Evolutionary conservation across 352 stramenopile genomes (phyloP).

Genomic region (Aphanomyces euteiches): DNA sequence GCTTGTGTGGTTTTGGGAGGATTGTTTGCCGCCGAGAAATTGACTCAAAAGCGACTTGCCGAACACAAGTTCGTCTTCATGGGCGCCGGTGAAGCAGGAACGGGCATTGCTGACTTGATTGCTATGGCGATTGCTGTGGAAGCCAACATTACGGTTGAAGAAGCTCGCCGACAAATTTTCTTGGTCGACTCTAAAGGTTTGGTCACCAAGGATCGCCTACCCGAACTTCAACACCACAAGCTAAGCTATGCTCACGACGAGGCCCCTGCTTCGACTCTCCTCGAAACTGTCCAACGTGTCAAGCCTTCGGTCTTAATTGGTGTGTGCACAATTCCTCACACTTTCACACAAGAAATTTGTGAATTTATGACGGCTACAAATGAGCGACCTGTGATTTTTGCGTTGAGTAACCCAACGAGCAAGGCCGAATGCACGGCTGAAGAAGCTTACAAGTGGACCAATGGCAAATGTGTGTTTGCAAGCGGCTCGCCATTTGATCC

Average conservation of each 20-base stretch:
- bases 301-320: constrained; percentile 95
- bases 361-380: constrained; percentile 61
- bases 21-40: constrained; percentile 62
- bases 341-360: constrained; percentile 87
- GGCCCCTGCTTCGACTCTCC: constrained; percentile 52
- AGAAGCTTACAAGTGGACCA: constrained; percentile 85
- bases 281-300: constrained; percentile 77
- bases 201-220: constrained; percentile 63
- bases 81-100: constrained; percentile 92
- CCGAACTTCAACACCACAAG: constrained; percentile 87
- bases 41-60: constrained; percentile 75
- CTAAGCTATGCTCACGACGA: constrained; percentile 83
- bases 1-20: constrained; percentile 76
- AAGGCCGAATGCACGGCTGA: constrained; percentile 83
- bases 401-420: constrained; percentile 82
- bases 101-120: constrained; percentile 93
- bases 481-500: constrained; percentile 94
- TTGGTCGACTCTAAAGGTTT: constrained; percentile 91
- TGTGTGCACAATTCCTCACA: constrained; percentile 87
- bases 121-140: constrained; percentile 87
- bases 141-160: constrained; percentile 74
- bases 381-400: constrained; percentile 81
- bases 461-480: constrained; percentile 82
- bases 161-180: constrained; percentile 89
- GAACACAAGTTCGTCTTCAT: constrained; percentile 95